Conservation (phyloP, 208 protist genomes). For the Leishmania arabica region DNA sequence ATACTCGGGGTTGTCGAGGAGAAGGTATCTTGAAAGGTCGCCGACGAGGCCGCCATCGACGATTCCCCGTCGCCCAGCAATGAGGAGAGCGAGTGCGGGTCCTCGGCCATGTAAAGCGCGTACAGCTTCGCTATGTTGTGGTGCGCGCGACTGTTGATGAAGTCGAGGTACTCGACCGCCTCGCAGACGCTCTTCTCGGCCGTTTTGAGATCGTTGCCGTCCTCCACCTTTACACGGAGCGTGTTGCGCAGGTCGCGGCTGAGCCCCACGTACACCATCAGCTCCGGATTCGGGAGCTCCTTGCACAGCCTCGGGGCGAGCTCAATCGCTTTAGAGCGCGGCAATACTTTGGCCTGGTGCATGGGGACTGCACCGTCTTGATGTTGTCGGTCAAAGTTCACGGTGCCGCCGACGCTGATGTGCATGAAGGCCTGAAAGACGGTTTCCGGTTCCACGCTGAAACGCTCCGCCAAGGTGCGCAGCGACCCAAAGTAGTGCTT, state of each 20-base stretch:
- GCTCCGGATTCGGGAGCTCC: conserved; percentile 47
- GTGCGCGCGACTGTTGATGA: conserved; percentile 51
- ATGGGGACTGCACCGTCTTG: conserved; percentile 83
- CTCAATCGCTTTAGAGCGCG: conserved; percentile 66
- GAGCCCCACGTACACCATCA: conserved; percentile 71
- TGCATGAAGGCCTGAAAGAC: conserved; percentile 90
- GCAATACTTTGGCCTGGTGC: conserved; percentile 92
- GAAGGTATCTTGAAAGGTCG: conserved; percentile 15
- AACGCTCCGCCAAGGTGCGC: conserved; percentile 35
- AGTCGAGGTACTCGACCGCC: conserved; percentile 83
- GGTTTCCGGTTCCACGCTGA: conserved; percentile 51
- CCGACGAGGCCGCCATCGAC: conserved; percentile 15
- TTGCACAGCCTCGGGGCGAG: conserved; percentile 63
- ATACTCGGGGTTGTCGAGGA: conserved; percentile 5
- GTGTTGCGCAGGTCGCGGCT: conserved; percentile 67
- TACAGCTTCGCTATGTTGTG: conserved; percentile 61
- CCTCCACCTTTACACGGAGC: conserved; percentile 89
- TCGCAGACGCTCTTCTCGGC: conserved; percentile 60
- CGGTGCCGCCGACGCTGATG: conserved; percentile 72
- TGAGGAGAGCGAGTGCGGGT: conserved; percentile 51
- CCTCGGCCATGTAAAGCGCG: conserved; percentile 87
- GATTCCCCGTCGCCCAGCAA: conserved; percentile 48
- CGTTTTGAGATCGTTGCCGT: conserved; percentile 83
- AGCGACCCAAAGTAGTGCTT: conserved; percentile 64
- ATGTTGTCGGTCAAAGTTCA: conserved; percentile 82